Evolutionary conservation across 2,329 filamentous ascomycete species (phyloP).

Genomic region (Gnomoniopsis sp.): DNA sequence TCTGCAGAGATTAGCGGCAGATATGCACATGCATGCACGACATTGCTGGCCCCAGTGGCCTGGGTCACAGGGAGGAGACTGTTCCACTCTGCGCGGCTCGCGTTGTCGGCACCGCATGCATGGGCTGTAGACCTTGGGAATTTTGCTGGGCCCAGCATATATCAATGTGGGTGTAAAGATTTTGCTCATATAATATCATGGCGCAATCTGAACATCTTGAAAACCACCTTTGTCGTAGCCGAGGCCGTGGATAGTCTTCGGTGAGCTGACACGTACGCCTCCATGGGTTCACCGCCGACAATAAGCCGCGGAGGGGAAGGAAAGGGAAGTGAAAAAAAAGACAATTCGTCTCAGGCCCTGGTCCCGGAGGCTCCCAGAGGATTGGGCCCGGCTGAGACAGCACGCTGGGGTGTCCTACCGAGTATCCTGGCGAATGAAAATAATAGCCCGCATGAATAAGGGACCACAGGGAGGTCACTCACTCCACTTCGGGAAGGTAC

Average conservation of each 20-base stretch:
- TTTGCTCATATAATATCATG: too few relatives aligned
- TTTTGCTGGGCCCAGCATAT: too few relatives aligned
- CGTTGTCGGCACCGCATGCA: not conserved
- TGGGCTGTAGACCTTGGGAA: not conserved
- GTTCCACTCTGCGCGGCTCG: not conserved
- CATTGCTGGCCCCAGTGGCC: conserved; percentile 17
- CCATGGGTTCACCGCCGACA: not conserved
- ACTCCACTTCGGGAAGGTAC: too few relatives aligned
- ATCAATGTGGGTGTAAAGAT: too few relatives aligned
- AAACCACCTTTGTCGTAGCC: too few relatives aligned
- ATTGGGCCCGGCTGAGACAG: conserved; percentile 19
- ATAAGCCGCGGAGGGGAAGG: not conserved
- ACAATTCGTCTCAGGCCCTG: conserved; percentile 1
- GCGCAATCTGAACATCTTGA: too few relatives aligned
- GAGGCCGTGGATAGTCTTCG: not conserved
- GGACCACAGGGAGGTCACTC: too few relatives aligned
- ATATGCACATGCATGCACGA: conserved; percentile 16
- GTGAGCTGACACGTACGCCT: not conserved
- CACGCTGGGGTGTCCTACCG: not conserved
- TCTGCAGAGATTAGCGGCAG: not conserved
- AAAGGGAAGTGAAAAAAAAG: too few relatives aligned
- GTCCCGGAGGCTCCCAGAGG: conserved; percentile 15
- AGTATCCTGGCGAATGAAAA: not conserved
- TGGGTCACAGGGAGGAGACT: not conserved
- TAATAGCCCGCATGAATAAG: too few relatives aligned